phyloP scores from a whole-genome alignment of 169 alveolate genomes.

The Babesia bigemina region DNA sequence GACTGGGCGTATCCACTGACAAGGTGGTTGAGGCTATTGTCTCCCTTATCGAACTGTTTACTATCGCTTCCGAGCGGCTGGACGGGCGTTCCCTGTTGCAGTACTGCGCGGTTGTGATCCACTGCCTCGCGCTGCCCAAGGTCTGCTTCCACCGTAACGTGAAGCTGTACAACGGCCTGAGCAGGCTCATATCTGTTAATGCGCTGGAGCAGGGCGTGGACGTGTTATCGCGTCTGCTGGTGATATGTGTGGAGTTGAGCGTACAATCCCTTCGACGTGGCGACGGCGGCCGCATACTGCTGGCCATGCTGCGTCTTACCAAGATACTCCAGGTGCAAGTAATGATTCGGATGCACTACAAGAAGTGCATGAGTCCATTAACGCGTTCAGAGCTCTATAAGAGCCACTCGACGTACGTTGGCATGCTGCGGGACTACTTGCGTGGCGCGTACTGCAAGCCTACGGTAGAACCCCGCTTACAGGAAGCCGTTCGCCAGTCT shows the following conservation, averaged over 20 bases:
- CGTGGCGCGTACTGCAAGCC: conserved; percentile 3
- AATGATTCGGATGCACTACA: background rate
- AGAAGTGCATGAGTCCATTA: background rate
- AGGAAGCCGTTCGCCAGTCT: conserved; percentile 30
- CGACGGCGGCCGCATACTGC: conserved; percentile 44
- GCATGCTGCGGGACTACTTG: conserved; percentile 14
- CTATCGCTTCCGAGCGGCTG: conserved; percentile 27
- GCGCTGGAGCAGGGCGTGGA: conserved; percentile 55
- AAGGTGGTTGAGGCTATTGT: conserved; percentile 31
- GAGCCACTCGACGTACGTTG: conserved; percentile 26
- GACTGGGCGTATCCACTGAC: background rate
- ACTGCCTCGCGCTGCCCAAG: conserved; percentile 65
- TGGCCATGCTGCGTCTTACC: conserved; percentile 65
- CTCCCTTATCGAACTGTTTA: conserved; percentile 27
- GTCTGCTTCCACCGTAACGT: conserved; percentile 37
- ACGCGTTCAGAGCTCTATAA: conserved; percentile 23
- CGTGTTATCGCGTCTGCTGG: conserved; percentile 37
- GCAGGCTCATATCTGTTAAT: conserved; percentile 58
- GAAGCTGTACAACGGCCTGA: conserved; percentile 42
- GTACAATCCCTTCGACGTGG: conserved; percentile 51
- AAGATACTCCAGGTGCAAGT: conserved; percentile 55
- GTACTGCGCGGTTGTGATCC: conserved; percentile 60
- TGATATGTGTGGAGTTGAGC: conserved; percentile 51
- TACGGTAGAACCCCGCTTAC: conserved; percentile 17
- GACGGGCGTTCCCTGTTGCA: conserved; percentile 44